Evolutionary conservation across 805 yeast genomes (phyloP), one percentile per base, ranked within the genome.

Genomic region (Metschnikowia corniflorae): DNA sequence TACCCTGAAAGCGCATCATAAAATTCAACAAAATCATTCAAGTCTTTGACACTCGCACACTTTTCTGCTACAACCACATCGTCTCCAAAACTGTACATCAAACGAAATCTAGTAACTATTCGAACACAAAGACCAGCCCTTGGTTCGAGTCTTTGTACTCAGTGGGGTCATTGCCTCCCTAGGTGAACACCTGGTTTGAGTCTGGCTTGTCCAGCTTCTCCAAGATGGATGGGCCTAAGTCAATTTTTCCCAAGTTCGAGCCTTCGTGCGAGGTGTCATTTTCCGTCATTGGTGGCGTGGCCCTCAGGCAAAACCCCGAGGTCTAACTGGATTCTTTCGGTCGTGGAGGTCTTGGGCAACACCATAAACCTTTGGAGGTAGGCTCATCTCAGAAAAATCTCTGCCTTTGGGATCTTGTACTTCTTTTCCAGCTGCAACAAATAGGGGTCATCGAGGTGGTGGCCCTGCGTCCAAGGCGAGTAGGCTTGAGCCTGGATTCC

Each of bases 391-490:
- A 84, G 63, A 40, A 85, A 61, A 12, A 84, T 72, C 52, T 83
- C 87, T 4, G 81, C 82, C 14, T 73, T 65, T 7, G 81, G 51
- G 22, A 72, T 68, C 3, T 68, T 67, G 26, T 71, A 71, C 39
- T 69, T 71, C 26, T 67, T 53, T 24, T 81, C 77, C 42, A 83
- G 65, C 22, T 52, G 57, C 16, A 60, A 51, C 33, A 84, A 65
- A 32, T 61, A 71, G 2, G 78, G 75, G 55, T 82, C 84, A 27
- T 68, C 56, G 29, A 80, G 56, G 49, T 78, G 75, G 30, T 56
- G 54, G 7, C 91, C 86, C 42, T 73, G 73, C 2, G 83, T 79
- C 52, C 88, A 71, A 6, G 96, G 96, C 6, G 93, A 79, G 61
- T 75, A 88, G 0, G 94, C 89, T 55, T 84, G 86, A 8, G 82